Base-by-base conservation (phyloP, 805 yeast genomes). In the Groenewaldozyma tartarivorans region DNA sequence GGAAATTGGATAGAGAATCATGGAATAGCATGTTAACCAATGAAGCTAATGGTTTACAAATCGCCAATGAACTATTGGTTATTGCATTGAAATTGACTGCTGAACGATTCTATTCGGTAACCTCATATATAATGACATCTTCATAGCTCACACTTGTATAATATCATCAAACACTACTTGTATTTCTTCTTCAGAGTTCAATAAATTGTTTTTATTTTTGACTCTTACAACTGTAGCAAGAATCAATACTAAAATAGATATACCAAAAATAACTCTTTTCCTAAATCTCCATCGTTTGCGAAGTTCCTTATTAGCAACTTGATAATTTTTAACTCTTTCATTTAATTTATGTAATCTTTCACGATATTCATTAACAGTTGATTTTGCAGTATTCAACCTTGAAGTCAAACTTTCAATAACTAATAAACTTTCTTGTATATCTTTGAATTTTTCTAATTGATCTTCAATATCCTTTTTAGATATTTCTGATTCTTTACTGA, bases 51-150 rank as follows among this genome's bases (percentile, higher is more conserved):
- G 77, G 84, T 21, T 56, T 60, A 4, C 72, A 66, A 24, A 56
- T 82, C 6, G 81, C 74, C 49, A 71, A 74, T 32, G 95, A 87
- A 54, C 60, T 87, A 32, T 57, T 77, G 36, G 63, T 68, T 35
- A 73, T 86, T 24, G 74, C 79, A 22, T 63, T 81, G 47, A 71
- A 75, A 36, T 61, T 87, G 39, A 67, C 77, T 27, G 77, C 79
- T 43, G 86, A 76, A 51, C 66, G 95, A 48, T 80, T 81, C 51
- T 84, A 78, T 45, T 74, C 83, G 20, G 65, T 86, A 48, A 72
- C 90, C 2, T 85, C 92, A 2, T 84, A 82, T 55, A 71, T 87
- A 19, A 66, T 84, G 38, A 76, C 85, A 2, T 68, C 83, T 4
- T 15, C 26, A 35, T 16, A 40, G 16, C 18, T 36, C 32, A 29